phyloP scores from a whole-genome alignment of 148 eudicot species.

The Drosera capensis region DNA sequence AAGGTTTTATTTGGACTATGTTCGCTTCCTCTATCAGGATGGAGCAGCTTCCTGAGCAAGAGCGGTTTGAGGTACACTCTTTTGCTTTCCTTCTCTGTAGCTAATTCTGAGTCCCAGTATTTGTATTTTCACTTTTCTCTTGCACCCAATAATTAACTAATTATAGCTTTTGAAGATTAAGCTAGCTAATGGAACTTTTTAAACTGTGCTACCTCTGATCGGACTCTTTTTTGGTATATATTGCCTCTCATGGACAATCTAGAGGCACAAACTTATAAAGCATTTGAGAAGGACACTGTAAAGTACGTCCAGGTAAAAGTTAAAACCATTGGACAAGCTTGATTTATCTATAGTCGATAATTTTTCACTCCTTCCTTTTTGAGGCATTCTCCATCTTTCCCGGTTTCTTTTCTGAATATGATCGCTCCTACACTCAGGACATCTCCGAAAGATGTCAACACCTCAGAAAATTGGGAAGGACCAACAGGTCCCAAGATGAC shows the following conservation, averaged over 20 bases:
- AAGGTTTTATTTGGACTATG: conserved; percentile 61
- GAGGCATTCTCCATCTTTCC: not conserved
- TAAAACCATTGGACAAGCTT: too few relatives aligned
- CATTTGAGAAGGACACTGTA: conserved; percentile 75
- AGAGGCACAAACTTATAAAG: conserved; percentile 95
- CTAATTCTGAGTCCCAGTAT: conserved; percentile 9
- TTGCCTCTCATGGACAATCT: conserved; percentile 99
- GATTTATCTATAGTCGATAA: too few relatives aligned
- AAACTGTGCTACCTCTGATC: conserved; percentile 1
- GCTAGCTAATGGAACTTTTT: conserved; percentile 1
- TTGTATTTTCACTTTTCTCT: not conserved
- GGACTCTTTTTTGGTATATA: conserved; percentile 9
- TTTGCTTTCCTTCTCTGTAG: not conserved
- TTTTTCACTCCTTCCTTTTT: too few relatives aligned
- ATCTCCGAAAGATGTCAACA: too few relatives aligned
- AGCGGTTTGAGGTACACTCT: conserved; percentile 62
- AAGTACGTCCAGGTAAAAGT: conserved; percentile 69
- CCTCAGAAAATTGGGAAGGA: too few relatives aligned
- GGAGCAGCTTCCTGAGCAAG: conserved; percentile 97
- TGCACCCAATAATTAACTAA: not conserved
- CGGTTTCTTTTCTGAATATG: not conserved
- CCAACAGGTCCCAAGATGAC: not conserved
- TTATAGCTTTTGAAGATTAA: too few relatives aligned
- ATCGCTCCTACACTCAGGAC: not conserved
- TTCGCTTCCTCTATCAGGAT: conserved; percentile 77